Base-by-base conservation (phyloP, 305 asterid species). In the Fraxinus ornus region DNA sequence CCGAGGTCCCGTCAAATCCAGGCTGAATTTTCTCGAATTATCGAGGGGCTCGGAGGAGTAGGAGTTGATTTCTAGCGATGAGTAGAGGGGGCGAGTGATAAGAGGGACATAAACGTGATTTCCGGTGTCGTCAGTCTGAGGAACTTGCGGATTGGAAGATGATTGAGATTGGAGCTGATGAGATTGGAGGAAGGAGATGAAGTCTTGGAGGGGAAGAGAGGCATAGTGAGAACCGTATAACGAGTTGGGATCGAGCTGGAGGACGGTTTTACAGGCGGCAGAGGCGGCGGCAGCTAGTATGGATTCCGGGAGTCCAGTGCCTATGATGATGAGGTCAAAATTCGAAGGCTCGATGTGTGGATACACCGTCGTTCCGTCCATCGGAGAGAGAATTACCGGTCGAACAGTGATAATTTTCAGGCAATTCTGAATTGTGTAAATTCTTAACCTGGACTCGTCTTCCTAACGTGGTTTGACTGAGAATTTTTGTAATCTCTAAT, bases 291-390 rank as follows among this genome's bases (percentile, higher is more conserved):
- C 86, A 81, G 99, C 93, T 9, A 93, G 30, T 77, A 96, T 86
- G 75, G 99, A 90, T 79, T 94, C 98, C 49, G 98, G 93, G 32
- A 96, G 89, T 72, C 98, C 95, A 41, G 98, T 93, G 81, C 98
- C 98, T 77, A 94, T 32, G 2, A 91, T 90, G 76, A 93, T 90
- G n/a, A 93, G 91, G 71, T 93, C 97, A 85, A 93, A 93, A 84
- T 78, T 89, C 9, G 94, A 90, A 33, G 97, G 97, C 81, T 92
- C 95, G 70, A 91, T 88, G 13, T 88, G 90, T 26, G 95, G 94
- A 70, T 87, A 92, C 62, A 85, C 87, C 47, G 86, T 28, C 78
- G 89, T 9, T 22, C 88, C 91, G 26, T 89, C 94, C 92, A 90
- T 90, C 79, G 60, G 76, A 83, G 21, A 41, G 70, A 12, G 26